A percentile compares a stretch with the other conserved stretches of the same genome.
Conservation (phyloP, 1,284 basidiomycete genomes). For the Cutaneotrichosporon arboriforme region DNA sequence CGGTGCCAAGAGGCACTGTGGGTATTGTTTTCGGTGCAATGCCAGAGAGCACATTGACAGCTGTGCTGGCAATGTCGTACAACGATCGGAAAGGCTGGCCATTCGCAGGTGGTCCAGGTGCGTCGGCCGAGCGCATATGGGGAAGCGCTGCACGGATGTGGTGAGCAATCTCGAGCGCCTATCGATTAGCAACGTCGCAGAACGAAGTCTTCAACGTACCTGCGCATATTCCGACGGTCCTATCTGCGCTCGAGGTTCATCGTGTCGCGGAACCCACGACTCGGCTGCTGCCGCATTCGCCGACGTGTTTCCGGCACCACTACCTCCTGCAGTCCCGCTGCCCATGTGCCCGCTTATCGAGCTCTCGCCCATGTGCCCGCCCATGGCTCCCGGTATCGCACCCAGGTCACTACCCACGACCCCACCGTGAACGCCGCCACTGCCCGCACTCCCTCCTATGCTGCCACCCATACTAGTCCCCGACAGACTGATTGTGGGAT, state of each 20-base stretch:
- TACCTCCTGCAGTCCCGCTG: too few species aligned
- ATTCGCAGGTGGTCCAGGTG: not conserved
- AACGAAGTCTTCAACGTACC: conserved; percentile 17
- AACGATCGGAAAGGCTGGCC: conserved; percentile 27
- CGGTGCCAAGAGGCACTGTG: not conserved
- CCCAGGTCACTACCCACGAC: too few species aligned
- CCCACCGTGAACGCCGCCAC: too few species aligned
- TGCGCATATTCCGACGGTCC: conserved; percentile 30
- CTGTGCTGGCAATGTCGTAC: conserved; percentile 26
- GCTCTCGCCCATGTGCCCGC: too few species aligned
- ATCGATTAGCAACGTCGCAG: conserved; percentile 7
- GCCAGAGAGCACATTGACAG: conserved; percentile 24
- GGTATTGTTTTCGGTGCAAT: not conserved
- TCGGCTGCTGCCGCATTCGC: too few species aligned
- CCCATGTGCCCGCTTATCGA: too few species aligned
- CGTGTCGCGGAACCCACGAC: not conserved
- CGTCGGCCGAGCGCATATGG: conserved; percentile 21
- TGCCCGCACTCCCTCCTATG: too few species aligned
- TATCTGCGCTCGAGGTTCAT: conserved; percentile 1
- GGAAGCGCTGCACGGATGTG: conserved; percentile 27
- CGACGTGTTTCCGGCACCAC: too few species aligned
- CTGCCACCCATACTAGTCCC: too few species aligned
- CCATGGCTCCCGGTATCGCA: too few species aligned
- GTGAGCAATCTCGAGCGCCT: conserved; percentile 25
- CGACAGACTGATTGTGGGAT: too few species aligned